Percentiles rank a stretch among this genome's conserved stretches.
These are phyloP conservation scores for Furcasterigmium furcatum DNA, from an alignment of 2,329 filamentous ascomycete genomes.

Conservation along the genomic window DNA sequence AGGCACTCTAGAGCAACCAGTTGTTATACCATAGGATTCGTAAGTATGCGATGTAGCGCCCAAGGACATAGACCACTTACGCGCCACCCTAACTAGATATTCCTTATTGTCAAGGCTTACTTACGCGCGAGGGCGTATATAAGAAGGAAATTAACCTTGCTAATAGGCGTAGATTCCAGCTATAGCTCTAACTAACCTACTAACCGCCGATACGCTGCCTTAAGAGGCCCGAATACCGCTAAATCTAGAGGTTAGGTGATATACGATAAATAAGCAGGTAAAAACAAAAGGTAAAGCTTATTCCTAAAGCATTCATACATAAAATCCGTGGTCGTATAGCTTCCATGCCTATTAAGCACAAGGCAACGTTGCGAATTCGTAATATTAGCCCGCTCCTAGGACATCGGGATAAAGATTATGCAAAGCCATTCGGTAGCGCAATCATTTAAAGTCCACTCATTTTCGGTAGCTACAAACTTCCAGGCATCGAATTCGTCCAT, in stretches of 20 bases:
- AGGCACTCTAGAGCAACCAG: too few species aligned
- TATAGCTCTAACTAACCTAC: neutral
- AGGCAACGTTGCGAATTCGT: neutral
- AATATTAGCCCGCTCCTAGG: neutral
- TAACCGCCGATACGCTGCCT: neutral
- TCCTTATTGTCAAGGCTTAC: too few species aligned
- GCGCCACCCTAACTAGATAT: too few species aligned
- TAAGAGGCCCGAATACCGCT: neutral
- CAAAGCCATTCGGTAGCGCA: slow-evolving; percentile 13
- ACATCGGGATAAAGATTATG: slow-evolving; percentile 13
- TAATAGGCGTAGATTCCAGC: neutral
- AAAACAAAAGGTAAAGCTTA: neutral
- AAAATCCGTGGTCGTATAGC: slow-evolving; percentile 9
- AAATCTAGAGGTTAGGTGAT: neutral
- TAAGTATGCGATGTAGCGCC: too few species aligned
- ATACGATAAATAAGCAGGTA: neutral
- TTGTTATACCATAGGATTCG: too few species aligned
- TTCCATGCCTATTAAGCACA: neutral
- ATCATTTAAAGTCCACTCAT: slow-evolving; percentile 17
- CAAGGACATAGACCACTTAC: too few species aligned
- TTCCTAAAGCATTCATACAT: neutral
- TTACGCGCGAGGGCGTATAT: too few species aligned
- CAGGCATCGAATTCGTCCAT: slow-evolving; percentile 6
- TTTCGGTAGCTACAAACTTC: slow-evolving; percentile 13
- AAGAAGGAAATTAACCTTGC: neutral